Base-by-base conservation (phyloP, 495 filamentous ascomycete genomes). In the Aspergillus steynii region DNA sequence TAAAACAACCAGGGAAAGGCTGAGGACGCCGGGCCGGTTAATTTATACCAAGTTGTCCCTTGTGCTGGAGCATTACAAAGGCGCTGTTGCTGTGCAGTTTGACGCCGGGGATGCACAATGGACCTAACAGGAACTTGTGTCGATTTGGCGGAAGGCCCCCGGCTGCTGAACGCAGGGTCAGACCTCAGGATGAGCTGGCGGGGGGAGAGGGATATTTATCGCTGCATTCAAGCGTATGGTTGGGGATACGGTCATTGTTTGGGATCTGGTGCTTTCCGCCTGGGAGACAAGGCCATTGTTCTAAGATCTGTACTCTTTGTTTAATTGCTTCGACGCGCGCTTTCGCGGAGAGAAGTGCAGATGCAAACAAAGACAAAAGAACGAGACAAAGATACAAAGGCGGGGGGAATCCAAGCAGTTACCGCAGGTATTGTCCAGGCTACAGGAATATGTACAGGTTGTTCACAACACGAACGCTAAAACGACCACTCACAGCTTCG, bases 401-500 rank as follows among this genome's bases (percentile, higher is more conserved):
- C 8, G 7, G 26, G 49, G 20, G 49, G 5, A 50, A 50, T 50
- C 6, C 49, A 7, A 50, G 15, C 28, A 29, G 20, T 20, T 20
- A 20, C 20, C 20, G 20, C 20, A 20, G 20, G 20, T 20, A 20
- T 20, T 51, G 9, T 15, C 9, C 9, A 14, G 42, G 42, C 0
- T 27, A 54, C 3, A 54, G 29, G 4, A 32, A 5, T 50, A 50
- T 26, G 49, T 50, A 29, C 28, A 50, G 14, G 20, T 7, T 53
- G 4, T 4, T 9, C 45, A 56, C 1, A 20, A 26, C n/a, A 32
- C 31, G 14, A 27, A 3, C 46, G 29, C 8, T 29, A 10, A 48
- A 12, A 29, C 9, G 6, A 50, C 15, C 4, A 52, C 49, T 83
- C 76, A 89, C 59, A 90, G 74, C 74, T 88, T 90, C 32, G 84